Evolutionary conservation across 106 monocot species (phyloP).

Genomic region (Dioscorea dumetorum): DNA sequence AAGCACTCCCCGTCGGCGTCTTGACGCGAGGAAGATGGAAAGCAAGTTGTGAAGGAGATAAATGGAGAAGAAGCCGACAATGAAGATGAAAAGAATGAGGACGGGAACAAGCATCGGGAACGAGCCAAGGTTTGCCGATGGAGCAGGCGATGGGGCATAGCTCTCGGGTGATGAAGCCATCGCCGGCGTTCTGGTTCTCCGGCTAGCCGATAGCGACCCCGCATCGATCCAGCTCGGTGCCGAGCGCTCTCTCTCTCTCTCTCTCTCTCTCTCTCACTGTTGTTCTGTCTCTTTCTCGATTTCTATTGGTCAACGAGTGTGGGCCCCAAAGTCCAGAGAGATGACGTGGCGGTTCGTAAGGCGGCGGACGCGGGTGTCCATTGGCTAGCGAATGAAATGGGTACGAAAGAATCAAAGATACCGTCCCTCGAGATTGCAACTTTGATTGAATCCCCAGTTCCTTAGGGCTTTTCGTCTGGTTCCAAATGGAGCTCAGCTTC

Average conservation of each 20-base stretch:
- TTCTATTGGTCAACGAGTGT: no score
- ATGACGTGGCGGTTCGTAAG: background rate
- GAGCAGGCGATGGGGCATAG: background rate
- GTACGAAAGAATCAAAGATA: background rate
- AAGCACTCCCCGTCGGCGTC: background rate
- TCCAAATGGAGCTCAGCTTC: no score
- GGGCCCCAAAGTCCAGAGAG: background rate
- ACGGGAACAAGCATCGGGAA: conserved; percentile 36
- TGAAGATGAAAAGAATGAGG: conserved; percentile 42
- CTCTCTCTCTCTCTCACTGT: conserved; percentile 1
- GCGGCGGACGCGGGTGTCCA: background rate
- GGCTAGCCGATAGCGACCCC: background rate
- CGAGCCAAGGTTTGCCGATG: background rate
- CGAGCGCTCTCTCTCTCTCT: background rate
- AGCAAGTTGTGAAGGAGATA: conserved; percentile 34
- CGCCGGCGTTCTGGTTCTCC: conserved; percentile 1
- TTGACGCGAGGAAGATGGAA: background rate
- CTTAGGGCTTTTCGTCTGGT: no score
- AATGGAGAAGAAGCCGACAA: conserved; percentile 45
- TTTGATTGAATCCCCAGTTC: no score
- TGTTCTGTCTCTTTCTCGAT: no score
- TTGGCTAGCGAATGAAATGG: background rate
- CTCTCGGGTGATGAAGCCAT: conserved; percentile 1
- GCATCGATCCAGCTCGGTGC: background rate
- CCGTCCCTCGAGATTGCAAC: no score